Evolutionary conservation across 2,329 filamentous ascomycete species (phyloP).

Genomic region (Penicillium sp.): DNA sequence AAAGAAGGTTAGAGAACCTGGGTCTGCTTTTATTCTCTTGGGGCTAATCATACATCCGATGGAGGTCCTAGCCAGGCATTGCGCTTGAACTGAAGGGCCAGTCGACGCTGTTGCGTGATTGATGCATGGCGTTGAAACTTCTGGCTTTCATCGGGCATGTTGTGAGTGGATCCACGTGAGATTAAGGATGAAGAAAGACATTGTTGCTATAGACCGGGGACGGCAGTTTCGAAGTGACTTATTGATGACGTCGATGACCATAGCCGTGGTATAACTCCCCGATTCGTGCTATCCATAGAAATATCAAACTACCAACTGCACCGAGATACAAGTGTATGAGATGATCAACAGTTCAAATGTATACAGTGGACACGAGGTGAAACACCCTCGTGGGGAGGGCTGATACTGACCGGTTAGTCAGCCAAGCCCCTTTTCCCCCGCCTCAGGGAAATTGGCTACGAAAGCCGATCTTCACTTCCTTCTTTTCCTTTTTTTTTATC

Average conservation of each 20-base stretch:
- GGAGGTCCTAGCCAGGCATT: constrained; percentile 41
- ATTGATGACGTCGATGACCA: not conserved
- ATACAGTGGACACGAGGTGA: constrained; percentile 10
- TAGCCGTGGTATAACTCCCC: not conserved
- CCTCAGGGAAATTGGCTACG: constrained; percentile 19
- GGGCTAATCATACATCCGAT: constrained; percentile 34
- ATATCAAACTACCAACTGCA: too few relatives aligned
- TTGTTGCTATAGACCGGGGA: not conserved
- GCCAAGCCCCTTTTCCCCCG: constrained; percentile 41
- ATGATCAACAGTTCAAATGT: not conserved
- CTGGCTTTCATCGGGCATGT: constrained; percentile 8
- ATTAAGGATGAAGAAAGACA: not conserved
- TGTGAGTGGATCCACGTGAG: not conserved
- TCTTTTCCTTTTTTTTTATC: constrained; percentile 18
- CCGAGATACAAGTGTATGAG: too few relatives aligned
- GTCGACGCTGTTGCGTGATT: constrained; percentile 34
- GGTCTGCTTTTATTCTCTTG: not conserved
- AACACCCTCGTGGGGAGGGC: constrained; percentile 9
- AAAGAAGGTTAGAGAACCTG: constrained; percentile 3
- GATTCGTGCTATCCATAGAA: not conserved
- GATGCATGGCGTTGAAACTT: constrained; percentile 30
- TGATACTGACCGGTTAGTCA: constrained; percentile 28
- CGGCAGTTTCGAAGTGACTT: not conserved
- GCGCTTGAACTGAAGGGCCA: constrained; percentile 31
- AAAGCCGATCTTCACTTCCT: constrained; percentile 7